Percentiles rank a stretch among this genome's conserved stretches.
Conservation (phyloP, 768 basidiomycete species). For the Boletus sp. region DNA sequence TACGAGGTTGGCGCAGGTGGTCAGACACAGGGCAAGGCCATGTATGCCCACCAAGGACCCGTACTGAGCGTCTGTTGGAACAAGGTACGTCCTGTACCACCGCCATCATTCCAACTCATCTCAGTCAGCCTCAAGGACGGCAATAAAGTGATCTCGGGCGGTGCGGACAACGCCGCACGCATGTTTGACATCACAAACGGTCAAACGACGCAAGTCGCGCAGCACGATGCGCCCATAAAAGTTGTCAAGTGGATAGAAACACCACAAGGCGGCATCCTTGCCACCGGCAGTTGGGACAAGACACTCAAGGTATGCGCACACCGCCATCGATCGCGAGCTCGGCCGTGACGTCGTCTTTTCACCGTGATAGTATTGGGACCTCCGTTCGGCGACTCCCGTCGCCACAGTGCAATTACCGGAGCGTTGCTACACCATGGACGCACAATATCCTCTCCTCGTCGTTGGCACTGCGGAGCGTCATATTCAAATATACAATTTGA, state of each 20-base stretch:
- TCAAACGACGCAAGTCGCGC: constrained; percentile 77
- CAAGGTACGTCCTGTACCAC: constrained; percentile 48
- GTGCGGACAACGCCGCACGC: constrained; percentile 93
- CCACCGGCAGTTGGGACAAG: constrained; percentile 98
- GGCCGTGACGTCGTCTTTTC: background rate
- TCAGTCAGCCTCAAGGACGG: constrained; percentile 60
- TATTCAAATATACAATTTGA: constrained; percentile 85
- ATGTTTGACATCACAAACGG: constrained; percentile 90
- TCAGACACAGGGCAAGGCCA: constrained; percentile 84
- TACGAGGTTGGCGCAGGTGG: constrained; percentile 85
- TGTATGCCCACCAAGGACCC: constrained; percentile 89
- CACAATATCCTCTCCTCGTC: constrained; percentile 80
- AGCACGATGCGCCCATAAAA: constrained; percentile 88
- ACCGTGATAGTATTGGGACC: constrained; percentile 84
- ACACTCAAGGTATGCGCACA: constrained; percentile 71
- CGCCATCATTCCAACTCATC: constrained; percentile 1
- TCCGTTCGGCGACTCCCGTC: constrained; percentile 72
- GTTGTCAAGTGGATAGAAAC: constrained; percentile 80
- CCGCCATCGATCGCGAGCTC: background rate
- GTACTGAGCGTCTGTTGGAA: constrained; percentile 90
- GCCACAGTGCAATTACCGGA: constrained; percentile 84
- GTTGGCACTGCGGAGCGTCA: constrained; percentile 93
- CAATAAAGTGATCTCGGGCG: constrained; percentile 86
- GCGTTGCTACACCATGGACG: constrained; percentile 85
- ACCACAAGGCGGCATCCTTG: constrained; percentile 71